Percentiles rank a stretch among this genome's conserved stretches.
Evolutionary conservation across 306 rosid species (phyloP).

Genomic region (Nissolia schottii): DNA sequence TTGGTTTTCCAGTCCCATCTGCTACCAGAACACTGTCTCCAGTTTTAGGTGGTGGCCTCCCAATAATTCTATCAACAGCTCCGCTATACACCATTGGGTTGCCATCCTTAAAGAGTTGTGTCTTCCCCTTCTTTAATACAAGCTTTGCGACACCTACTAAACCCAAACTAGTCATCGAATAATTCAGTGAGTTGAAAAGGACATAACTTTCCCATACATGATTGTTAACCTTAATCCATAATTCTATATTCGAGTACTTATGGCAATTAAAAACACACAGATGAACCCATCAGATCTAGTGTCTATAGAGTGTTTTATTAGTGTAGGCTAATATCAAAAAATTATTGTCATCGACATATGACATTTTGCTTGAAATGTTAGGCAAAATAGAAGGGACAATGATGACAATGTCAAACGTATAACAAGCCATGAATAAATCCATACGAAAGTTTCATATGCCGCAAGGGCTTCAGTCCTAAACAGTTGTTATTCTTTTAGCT

Average conservation of each 20-base stretch:
- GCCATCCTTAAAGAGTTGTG: slow-evolving; percentile 94
- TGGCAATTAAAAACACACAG: neutral
- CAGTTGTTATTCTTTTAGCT: neutral
- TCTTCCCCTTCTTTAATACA: slow-evolving; percentile 86
- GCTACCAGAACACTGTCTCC: slow-evolving; percentile 86
- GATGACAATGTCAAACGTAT: neutral
- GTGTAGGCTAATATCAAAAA: neutral
- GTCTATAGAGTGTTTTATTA: neutral
- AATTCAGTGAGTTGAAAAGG: slow-evolving; percentile 25
- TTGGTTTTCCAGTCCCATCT: slow-evolving; percentile 79
- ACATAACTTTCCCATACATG: slow-evolving; percentile 5
- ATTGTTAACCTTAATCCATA: neutral
- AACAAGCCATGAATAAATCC: neutral
- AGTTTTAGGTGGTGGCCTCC: slow-evolving; percentile 86
- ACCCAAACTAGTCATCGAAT: slow-evolving; percentile 33
- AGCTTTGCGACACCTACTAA: slow-evolving; percentile 82
- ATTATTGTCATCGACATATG: neutral
- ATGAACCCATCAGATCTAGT: neutral
- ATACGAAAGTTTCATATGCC: neutral
- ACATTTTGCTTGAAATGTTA: neutral
- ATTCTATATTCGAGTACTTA: neutral
- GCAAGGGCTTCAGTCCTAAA: neutral
- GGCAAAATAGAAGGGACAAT: neutral
- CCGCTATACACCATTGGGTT: slow-evolving; percentile 98
- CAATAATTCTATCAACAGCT: slow-evolving; percentile 87